phyloP scores from a whole-genome alignment of 352 stramenopile genomes.

The Phytophthora tubulina region DNA sequence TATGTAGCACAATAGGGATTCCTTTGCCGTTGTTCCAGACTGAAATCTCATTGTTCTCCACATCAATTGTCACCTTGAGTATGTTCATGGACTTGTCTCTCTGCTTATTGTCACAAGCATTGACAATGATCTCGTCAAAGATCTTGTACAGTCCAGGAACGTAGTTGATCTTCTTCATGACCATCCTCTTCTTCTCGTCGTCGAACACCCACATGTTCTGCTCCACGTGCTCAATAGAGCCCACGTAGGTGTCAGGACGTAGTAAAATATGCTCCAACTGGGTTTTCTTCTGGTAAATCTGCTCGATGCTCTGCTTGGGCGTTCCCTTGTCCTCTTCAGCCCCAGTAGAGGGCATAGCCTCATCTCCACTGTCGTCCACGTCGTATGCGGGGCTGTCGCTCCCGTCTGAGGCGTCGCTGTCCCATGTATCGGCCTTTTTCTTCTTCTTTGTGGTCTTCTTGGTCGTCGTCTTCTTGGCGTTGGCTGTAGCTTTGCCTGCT shows the following conservation, averaged over 20 bases:
- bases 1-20: conserved; percentile 97
- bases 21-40: conserved; percentile 98
- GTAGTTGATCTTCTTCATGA: conserved; percentile 94
- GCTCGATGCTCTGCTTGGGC: conserved; percentile 80
- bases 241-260: conserved; percentile 98
- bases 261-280: conserved; percentile 98
- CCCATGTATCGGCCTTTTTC: conserved; percentile 55
- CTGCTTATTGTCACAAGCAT: conserved; percentile 99
- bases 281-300: conserved; percentile 98
- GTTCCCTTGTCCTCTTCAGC: conserved; percentile 28
- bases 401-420: conserved; percentile 46
- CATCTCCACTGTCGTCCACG: conserved; percentile 50
- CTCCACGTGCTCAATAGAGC: conserved; percentile 94
- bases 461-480: conserved; percentile 41
- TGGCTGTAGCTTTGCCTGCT: conserved; percentile 36
- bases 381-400: conserved; percentile 38
- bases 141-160: conserved; percentile 98
- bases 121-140: conserved; percentile 99
- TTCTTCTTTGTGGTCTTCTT: conserved; percentile 61
- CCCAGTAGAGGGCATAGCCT: conserved; percentile 8
- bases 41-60: conserved; percentile 93
- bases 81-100: conserved; percentile 96
- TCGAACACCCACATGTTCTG: conserved; percentile 95
- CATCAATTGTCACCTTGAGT: conserved; percentile 95
- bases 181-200: conserved; percentile 91